Base-by-base conservation (phyloP, 1,139 yeast genomes). In the Suhomyces wounanorum region DNA sequence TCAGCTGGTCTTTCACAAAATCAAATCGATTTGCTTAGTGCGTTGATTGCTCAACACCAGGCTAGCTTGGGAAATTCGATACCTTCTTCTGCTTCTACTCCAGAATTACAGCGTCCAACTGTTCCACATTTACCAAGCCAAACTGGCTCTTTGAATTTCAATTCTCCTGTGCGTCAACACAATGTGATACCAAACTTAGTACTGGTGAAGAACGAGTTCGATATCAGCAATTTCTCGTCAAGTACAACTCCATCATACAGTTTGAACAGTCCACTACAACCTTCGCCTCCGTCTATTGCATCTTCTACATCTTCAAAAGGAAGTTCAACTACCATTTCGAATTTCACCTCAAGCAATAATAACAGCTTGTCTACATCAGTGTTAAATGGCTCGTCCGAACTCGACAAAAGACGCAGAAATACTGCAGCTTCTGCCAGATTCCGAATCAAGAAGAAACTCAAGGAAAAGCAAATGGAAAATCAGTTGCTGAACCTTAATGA, bases 31-130 rank as follows among this genome's bases (percentile, higher is more conserved):
- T 82, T 89, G 3, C 70, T 87, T 40, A 83, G 89, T 23, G 89
- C 89, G 0, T 71, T 87, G 49, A 82, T 86, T 39, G 92, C 91
- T 0, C 87, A 84, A 59, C 87, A 86, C 63, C 87, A 84, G 63
- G 63, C 68, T 6, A 62, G 61, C 36, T 57, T 65, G 44, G 69
- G 67, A n/a, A 65, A 65, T 40, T 40, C 60, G 18, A 55, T 66
- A 13, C 64, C 64, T 8, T 30, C 43, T 13, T 33, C 48, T 10
- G 40, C 38, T 10, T 37, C 50, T 2, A 9, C 51, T 9, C 39
- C 50, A 6, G 37, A 40, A 9, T 40, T 37, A 9, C 46, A 44
- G 21, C 45, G 47, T 36, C 54, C 39, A 18, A 47, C 33, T 13
- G 59, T 55, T 9, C 56, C 60, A 2, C 53, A 54, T 42, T 51